phyloP scores from a whole-genome alignment of 805 yeast genomes.

The Tetrapisispora fleetii region DNA sequence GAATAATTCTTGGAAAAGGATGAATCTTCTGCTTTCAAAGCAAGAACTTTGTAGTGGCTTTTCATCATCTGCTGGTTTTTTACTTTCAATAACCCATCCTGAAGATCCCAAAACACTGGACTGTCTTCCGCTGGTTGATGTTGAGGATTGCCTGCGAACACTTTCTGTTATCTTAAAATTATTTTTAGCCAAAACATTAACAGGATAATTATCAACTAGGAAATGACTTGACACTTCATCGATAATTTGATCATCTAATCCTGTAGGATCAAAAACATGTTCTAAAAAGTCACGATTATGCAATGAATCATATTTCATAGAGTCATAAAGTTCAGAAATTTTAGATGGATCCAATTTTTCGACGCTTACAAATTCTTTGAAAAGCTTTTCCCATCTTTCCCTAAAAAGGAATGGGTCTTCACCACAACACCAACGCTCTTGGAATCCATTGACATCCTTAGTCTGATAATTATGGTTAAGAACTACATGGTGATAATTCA shows the following conservation, averaged over 20 bases:
- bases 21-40: constrained; percentile 73
- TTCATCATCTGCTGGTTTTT: constrained; percentile 21
- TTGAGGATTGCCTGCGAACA: constrained; percentile 6
- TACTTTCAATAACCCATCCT: constrained; percentile 57
- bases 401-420: constrained; percentile 85
- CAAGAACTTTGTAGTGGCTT: constrained; percentile 31
- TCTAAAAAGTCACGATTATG: constrained; percentile 87
- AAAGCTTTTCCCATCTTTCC: constrained; percentile 96
- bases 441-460: constrained; percentile 58
- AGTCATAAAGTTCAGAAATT: constrained; percentile 91
- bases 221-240: constrained; percentile 29
- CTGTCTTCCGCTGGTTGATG: constrained; percentile 9
- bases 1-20: constrained; percentile 77
- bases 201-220: constrained; percentile 63
- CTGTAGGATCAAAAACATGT: constrained; percentile 64
- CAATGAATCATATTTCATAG: constrained; percentile 96
- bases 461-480: constrained; percentile 71
- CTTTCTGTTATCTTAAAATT: constrained; percentile 51
- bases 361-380: constrained; percentile 81
- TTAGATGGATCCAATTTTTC: constrained; percentile 97
- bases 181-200: constrained; percentile 65
- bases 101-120: constrained; percentile 47
- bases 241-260: constrained; percentile 28
- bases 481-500: constrained; percentile 80
- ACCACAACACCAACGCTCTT: constrained; percentile 88